Evolutionary conservation across 2,329 filamentous ascomycete genomes (phyloP).

Genomic region (Blastomyces gilchristii): DNA sequence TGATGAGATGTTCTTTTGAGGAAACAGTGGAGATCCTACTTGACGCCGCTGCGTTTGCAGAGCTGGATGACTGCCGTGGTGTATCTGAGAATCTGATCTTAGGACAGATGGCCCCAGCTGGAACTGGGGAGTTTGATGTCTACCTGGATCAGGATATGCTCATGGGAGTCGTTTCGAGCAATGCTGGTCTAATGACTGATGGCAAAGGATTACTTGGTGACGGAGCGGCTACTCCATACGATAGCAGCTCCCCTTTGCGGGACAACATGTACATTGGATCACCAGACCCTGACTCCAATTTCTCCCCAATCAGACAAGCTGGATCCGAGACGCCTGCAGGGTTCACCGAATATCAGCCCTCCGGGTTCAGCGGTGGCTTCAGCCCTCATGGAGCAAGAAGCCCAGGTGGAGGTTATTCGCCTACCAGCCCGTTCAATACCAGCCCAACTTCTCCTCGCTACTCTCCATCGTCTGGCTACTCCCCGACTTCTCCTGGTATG

Average conservation of each 20-base stretch:
- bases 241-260: constrained; percentile 54
- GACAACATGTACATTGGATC: constrained; percentile 54
- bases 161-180: constrained; percentile 87
- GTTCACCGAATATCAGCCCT: constrained; percentile 57
- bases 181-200: constrained; percentile 71
- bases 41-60: constrained; percentile 86
- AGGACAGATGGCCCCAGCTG: constrained; percentile 92
- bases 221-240: constrained; percentile 89
- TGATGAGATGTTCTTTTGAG: constrained; percentile 99
- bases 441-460: constrained; percentile 59
- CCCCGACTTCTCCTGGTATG: constrained; percentile 63
- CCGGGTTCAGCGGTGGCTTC: constrained; percentile 51
- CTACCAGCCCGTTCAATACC: constrained; percentile 66
- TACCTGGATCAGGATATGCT: constrained; percentile 91
- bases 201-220: constrained; percentile 63
- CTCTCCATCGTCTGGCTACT: constrained; percentile 55
- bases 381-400: constrained; percentile 61
- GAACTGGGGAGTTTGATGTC: constrained; percentile 91
- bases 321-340: constrained; percentile 50
- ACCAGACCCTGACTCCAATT: constrained; percentile 49
- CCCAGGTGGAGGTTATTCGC: constrained; percentile 50
- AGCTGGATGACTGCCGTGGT: constrained; percentile 94
- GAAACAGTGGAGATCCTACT: constrained; percentile 97
- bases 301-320: constrained; percentile 65
- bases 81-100: constrained; percentile 99